Evolutionary conservation across 148 eudicot species (phyloP).

Genomic region (Nepenthes gracilis): DNA sequence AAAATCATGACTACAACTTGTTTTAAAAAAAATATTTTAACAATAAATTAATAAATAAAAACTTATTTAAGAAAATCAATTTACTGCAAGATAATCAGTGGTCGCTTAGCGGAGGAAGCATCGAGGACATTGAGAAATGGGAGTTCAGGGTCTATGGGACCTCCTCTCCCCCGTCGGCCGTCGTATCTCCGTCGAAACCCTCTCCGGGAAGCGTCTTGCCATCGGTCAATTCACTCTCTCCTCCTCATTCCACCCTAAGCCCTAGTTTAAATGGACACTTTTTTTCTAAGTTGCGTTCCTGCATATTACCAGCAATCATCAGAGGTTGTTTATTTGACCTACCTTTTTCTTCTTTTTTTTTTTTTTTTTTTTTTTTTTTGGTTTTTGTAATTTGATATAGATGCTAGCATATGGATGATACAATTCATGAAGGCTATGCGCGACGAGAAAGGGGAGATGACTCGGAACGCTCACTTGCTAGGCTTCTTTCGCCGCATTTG

Average conservation of each 20-base stretch:
- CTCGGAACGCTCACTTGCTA: constrained; percentile 75
- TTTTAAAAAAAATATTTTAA: too few relatives aligned
- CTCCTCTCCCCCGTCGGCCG: constrained; percentile 95
- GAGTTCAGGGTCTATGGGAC: constrained; percentile 93
- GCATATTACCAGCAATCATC: not conserved
- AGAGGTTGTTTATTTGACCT: not conserved
- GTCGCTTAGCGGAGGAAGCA: too few relatives aligned
- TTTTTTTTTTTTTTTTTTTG: not conserved
- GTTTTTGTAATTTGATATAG: constrained; percentile 14
- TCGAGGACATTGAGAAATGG: constrained; percentile 25
- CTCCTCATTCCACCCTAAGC: not conserved
- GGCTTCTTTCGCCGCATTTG: constrained; percentile 98
- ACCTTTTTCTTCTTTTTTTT: not conserved
- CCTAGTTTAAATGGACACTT: constrained; percentile 8
- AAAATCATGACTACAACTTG: too few relatives aligned
- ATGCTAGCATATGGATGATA: constrained; percentile 98
- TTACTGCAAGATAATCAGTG: too few relatives aligned
- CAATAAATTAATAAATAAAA: too few relatives aligned
- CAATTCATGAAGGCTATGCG: constrained; percentile 99
- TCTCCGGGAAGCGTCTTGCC: constrained; percentile 83
- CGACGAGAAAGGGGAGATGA: constrained; percentile 96
- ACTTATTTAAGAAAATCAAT: too few relatives aligned
- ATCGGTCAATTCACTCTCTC: constrained; percentile 40
- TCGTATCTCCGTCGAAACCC: constrained; percentile 98
- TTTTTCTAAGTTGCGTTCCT: not conserved